Evolutionary conservation across 2,329 filamentous ascomycete genomes (phyloP).

Genomic region (Aspergillus pseudoviridinutans): DNA sequence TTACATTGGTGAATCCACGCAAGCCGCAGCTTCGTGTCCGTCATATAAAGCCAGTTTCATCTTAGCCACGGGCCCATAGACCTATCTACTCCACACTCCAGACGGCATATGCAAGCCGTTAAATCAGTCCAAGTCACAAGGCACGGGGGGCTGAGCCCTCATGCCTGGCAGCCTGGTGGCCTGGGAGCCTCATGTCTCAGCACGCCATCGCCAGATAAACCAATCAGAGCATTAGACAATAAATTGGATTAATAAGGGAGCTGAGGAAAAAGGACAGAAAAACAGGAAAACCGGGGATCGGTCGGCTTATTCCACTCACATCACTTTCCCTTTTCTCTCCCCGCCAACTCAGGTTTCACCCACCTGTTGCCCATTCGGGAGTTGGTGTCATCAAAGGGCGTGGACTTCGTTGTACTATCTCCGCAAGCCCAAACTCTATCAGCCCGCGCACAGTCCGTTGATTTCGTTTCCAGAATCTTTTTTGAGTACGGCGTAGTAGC

Average conservation of each 20-base stretch:
- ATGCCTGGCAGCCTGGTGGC: neutral
- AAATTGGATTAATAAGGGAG: neutral
- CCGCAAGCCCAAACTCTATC: neutral
- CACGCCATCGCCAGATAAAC: neutral
- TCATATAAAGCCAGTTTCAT: neutral
- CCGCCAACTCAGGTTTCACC: slow-evolving; percentile 11
- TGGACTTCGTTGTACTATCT: neutral
- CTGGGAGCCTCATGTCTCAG: neutral
- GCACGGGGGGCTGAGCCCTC: neutral
- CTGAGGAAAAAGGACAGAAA: neutral
- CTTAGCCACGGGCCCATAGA: neutral
- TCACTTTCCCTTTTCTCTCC: slow-evolving; percentile 21
- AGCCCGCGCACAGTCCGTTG: neutral
- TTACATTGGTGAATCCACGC: neutral
- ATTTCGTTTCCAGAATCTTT: neutral
- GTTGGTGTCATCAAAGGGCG: slow-evolving; percentile 16
- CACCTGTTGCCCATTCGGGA: slow-evolving; percentile 5
- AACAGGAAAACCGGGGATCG: slow-evolving; percentile 4
- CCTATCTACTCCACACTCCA: neutral
- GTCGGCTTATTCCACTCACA: slow-evolving; percentile 8
- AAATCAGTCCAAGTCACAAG: neutral
- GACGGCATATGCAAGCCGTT: neutral
- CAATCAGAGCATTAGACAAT: neutral
- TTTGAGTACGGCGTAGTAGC: no score
- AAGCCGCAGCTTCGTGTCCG: neutral